Percentiles rank a stretch among this genome's conserved stretches.
Conservation (phyloP, 192 early-diverging fungal species). For the Coemansia sp. region DNA sequence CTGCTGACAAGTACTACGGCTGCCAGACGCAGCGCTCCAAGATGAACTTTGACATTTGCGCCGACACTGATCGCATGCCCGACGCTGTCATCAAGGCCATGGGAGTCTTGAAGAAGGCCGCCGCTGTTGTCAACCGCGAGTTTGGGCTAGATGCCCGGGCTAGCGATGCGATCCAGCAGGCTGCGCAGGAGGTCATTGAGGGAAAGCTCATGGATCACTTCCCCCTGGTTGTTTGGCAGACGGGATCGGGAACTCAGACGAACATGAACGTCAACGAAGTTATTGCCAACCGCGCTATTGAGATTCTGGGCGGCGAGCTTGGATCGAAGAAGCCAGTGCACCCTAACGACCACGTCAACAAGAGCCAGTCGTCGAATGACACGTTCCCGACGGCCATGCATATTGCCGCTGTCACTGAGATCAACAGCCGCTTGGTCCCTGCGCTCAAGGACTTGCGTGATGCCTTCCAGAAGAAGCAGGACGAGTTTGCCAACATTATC, state of each 20-base stretch:
- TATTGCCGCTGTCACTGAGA: constrained; percentile 89
- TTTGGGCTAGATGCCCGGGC: constrained; percentile 82
- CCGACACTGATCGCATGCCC: constrained; percentile 91
- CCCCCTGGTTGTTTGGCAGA: constrained; percentile 98
- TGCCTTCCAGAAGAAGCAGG: constrained; percentile 75
- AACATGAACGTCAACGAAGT: constrained; percentile 99
- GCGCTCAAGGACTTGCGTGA: constrained; percentile 80
- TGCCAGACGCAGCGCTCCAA: constrained; percentile 96
- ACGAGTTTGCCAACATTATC: constrained; percentile 90
- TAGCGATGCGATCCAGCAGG: constrained; percentile 86
- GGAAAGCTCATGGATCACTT: constrained; percentile 95
- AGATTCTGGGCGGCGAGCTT: constrained; percentile 88
- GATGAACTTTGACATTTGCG: constrained; percentile 98
- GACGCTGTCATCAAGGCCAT: constrained; percentile 94
- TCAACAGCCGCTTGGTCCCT: constrained; percentile 85
- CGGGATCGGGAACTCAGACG: constrained; percentile 97
- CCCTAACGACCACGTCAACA: constrained; percentile 99
- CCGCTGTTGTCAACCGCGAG: constrained; percentile 92
- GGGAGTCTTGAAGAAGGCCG: constrained; percentile 94
- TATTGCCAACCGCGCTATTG: constrained; percentile 98
- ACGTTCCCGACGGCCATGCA: constrained; percentile 99
- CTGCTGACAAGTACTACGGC: constrained; percentile 95
- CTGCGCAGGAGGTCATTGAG: constrained; percentile 90
- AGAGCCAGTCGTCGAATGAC: constrained; percentile 97
- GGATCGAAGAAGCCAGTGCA: constrained; percentile 96